These are phyloP conservation scores for Umbilicus rupestris DNA, from an alignment of 164 flowering plant species.

Conservation along the genomic window DNA sequence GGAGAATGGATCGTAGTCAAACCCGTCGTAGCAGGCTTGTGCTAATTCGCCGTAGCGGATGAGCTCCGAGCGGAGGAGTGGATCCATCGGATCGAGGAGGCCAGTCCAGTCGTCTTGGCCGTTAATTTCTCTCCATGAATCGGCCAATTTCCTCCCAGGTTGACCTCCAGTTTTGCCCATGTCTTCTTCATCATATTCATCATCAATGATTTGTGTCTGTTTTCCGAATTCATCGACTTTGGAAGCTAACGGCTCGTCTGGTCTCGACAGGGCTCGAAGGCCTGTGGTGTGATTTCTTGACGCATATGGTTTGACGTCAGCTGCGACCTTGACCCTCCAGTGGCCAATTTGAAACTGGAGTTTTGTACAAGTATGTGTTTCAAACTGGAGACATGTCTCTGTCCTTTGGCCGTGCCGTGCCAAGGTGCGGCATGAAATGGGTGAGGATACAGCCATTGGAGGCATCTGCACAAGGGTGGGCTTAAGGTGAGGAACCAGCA, in stretches of 20 bases:
- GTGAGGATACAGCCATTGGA: slow-evolving; percentile 16
- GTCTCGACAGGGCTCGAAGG: slow-evolving; percentile 14
- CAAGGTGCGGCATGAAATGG: not conserved
- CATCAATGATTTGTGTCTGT: not conserved
- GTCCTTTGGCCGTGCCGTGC: not conserved
- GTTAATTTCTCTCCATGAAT: slow-evolving; percentile 51
- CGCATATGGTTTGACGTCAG: not conserved
- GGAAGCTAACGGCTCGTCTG: slow-evolving; percentile 20
- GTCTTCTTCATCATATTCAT: not conserved
- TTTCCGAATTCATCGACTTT: slow-evolving; percentile 18
- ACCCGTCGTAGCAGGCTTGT: slow-evolving; percentile 71
- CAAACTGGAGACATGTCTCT: not conserved
- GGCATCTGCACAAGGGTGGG: not conserved
- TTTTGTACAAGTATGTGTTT: not conserved
- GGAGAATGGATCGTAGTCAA: slow-evolving; percentile 62
- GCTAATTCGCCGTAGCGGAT: slow-evolving; percentile 83
- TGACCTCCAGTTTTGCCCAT: not conserved
- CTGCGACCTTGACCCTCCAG: not conserved
- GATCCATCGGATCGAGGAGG: slow-evolving; percentile 63
- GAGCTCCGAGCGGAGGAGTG: slow-evolving; percentile 47
- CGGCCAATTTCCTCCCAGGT: slow-evolving; percentile 15
- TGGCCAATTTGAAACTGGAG: not conserved
- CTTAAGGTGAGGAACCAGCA: not conserved
- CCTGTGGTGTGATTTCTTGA: not conserved
- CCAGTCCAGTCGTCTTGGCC: slow-evolving; percentile 69